These are phyloP conservation scores for Aspergillus tubingensis DNA, from an alignment of 2,329 filamentous ascomycete species.

Conservation along the genomic window DNA sequence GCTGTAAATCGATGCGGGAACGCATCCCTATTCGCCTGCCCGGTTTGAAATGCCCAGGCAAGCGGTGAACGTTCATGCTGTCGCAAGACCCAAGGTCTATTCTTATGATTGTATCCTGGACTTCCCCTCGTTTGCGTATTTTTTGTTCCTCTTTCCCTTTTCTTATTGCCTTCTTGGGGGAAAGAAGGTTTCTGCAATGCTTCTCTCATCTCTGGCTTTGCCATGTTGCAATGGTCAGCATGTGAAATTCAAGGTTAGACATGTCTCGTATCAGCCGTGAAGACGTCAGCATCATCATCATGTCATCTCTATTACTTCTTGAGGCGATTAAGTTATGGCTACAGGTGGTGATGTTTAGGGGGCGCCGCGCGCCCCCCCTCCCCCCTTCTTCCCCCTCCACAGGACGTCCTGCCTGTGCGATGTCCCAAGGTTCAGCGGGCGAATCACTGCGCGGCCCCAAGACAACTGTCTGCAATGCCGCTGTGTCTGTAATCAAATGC, in stretches of 20 bases:
- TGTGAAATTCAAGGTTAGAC: constrained; percentile 18
- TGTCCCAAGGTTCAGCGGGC: constrained; percentile 9
- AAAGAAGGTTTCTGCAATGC: neutral
- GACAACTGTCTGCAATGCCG: constrained; percentile 56
- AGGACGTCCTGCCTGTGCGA: constrained; percentile 23
- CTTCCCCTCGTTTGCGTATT: neutral
- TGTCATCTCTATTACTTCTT: constrained; percentile 15
- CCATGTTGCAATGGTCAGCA: constrained; percentile 20
- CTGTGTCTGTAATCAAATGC: constrained; percentile 86
- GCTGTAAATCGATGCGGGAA: constrained; percentile 24
- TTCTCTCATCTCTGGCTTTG: neutral
- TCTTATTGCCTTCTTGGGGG: neutral
- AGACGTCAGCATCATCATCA: constrained; percentile 15
- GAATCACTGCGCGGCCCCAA: constrained; percentile 22
- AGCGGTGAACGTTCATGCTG: constrained; percentile 20
- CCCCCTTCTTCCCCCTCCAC: neutral
- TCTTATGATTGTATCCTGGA: constrained; percentile 3
- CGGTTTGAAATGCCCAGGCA: constrained; percentile 20
- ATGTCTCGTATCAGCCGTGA: constrained; percentile 21
- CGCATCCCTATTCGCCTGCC: constrained; percentile 27
- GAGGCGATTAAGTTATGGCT: constrained; percentile 20
- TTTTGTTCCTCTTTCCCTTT: neutral
- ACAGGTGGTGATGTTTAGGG: constrained; percentile 13
- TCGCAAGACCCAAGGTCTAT: constrained; percentile 3
- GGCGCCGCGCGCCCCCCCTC: constrained; percentile 12